Evolutionary conservation across 768 basidiomycete genomes (phyloP).

Genomic region (Pleurotus platypus): DNA sequence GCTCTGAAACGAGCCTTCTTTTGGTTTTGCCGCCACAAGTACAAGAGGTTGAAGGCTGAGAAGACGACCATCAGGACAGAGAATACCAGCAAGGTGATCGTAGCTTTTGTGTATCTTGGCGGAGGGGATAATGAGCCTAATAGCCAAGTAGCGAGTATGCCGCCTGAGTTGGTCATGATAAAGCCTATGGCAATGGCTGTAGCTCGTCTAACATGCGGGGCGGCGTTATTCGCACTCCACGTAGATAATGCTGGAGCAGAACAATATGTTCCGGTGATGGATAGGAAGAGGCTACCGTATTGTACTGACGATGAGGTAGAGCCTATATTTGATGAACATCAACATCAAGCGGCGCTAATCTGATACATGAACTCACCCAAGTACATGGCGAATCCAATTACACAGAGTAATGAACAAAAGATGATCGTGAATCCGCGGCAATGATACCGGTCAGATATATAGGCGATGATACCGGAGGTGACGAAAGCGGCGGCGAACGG

Average conservation of each 20-base stretch:
- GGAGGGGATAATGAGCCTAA: slow-evolving; percentile 38
- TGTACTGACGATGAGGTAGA: slow-evolving; percentile 35
- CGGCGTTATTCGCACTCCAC: slow-evolving; percentile 62
- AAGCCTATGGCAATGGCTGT: slow-evolving; percentile 56
- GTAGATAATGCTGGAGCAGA: slow-evolving; percentile 50
- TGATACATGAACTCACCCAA: slow-evolving; percentile 33
- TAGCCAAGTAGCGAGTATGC: slow-evolving; percentile 36
- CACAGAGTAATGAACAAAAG: slow-evolving; percentile 35
- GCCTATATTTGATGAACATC: slow-evolving; percentile 15
- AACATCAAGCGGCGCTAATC: neutral
- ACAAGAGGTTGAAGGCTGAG: slow-evolving; percentile 32
- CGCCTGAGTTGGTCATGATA: slow-evolving; percentile 56
- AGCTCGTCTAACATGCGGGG: slow-evolving; percentile 53
- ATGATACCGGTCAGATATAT: slow-evolving; percentile 49
- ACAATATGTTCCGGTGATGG: slow-evolving; percentile 49
- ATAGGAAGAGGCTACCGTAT: slow-evolving; percentile 57
- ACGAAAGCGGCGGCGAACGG: slow-evolving; percentile 51
- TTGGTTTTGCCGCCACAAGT: slow-evolving; percentile 40
- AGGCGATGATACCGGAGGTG: slow-evolving; percentile 23
- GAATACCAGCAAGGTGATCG: slow-evolving; percentile 36
- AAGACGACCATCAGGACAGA: slow-evolving; percentile 36
- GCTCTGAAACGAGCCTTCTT: slow-evolving; percentile 37
- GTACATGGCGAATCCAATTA: slow-evolving; percentile 54
- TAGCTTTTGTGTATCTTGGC: slow-evolving; percentile 47
- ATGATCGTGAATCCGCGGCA: slow-evolving; percentile 47